phyloP scores from a whole-genome alignment of 2,329 filamentous ascomycete species.

The Aspergillus sp. region DNA sequence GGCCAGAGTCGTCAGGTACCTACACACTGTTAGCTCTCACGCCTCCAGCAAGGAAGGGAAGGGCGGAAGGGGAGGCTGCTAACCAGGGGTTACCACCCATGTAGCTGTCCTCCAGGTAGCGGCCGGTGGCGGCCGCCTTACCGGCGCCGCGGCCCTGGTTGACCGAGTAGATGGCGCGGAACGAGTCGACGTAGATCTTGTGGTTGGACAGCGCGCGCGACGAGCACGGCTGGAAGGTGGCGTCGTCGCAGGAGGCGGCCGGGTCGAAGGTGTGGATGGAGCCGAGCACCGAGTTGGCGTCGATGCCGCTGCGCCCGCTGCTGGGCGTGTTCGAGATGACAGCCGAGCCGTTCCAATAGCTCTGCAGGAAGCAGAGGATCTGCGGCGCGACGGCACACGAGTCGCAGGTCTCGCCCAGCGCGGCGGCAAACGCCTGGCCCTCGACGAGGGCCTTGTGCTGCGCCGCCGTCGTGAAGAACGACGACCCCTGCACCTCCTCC shows the following conservation, averaged over 20 bases:
- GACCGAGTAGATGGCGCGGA: conserved; percentile 66
- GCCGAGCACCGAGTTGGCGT: conserved; percentile 63
- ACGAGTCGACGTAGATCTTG: conserved; percentile 71
- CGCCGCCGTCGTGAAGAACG: conserved; percentile 71
- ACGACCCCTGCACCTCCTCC: conserved; percentile 74
- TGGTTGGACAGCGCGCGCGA: conserved; percentile 67
- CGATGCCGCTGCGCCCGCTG: conserved; percentile 64
- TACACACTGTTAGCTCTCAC: conserved; percentile 5
- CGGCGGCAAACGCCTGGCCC: conserved; percentile 63
- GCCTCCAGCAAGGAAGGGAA: no score
- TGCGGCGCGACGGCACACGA: conserved; percentile 65
- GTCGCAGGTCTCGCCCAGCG: conserved; percentile 58
- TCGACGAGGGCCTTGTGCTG: conserved; percentile 61
- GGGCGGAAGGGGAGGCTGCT: no score
- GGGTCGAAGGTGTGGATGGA: conserved; percentile 39
- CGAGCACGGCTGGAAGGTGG: conserved; percentile 74
- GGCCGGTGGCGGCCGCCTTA: conserved; percentile 47
- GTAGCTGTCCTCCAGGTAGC: conserved; percentile 70
- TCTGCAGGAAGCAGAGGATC: conserved; percentile 69
- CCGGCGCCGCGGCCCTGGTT: conserved; percentile 24
- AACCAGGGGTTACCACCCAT: conserved; percentile 77
- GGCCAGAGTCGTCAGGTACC: conserved; percentile 56
- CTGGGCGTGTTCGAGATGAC: conserved; percentile 63
- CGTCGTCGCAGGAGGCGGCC: conserved; percentile 23
- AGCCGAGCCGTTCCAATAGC: conserved; percentile 66